Evolutionary conservation across 345 rosid genomes (phyloP).

Genomic region (Sisymbrium altissimum): DNA sequence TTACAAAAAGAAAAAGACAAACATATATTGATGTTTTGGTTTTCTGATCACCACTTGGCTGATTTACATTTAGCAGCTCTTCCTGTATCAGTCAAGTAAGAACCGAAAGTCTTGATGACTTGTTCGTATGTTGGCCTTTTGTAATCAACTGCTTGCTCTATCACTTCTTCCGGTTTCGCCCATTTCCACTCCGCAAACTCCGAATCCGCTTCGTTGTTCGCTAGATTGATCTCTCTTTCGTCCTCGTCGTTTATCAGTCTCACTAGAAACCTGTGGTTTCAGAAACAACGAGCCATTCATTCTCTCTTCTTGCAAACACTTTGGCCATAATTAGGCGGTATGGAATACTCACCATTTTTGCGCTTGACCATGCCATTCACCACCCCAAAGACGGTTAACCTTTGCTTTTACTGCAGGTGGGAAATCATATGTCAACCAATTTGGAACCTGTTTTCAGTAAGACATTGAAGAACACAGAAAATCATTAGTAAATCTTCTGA

Average conservation of each 20-base stretch:
- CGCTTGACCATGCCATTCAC: slow-evolving; percentile 99
- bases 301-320: slow-evolving; percentile 1
- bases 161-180: slow-evolving; percentile 76
- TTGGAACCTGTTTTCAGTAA: slow-evolving; percentile 70
- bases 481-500: neutral
- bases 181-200: slow-evolving; percentile 99
- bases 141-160: slow-evolving; percentile 97
- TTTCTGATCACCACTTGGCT: slow-evolving; percentile 62
- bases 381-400: slow-evolving; percentile 98
- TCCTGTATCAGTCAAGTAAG: slow-evolving; percentile 53
- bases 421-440: slow-evolving; percentile 90
- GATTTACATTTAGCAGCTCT: slow-evolving; percentile 87
- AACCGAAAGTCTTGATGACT: slow-evolving; percentile 75
- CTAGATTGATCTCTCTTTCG: slow-evolving; percentile 81
- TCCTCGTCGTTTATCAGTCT: slow-evolving; percentile 55
- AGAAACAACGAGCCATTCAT: neutral
- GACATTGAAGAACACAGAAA: neutral
- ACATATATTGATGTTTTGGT: slow-evolving; percentile 15
- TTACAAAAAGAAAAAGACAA: neutral
- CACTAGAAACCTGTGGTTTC: slow-evolving; percentile 69
- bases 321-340: neutral
- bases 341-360: slow-evolving; percentile 66
- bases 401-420: slow-evolving; percentile 93
- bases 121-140: slow-evolving; percentile 94
- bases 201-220: slow-evolving; percentile 66